Base-by-base conservation (phyloP, 257 asterid species). In the Solanum sejunctum region DNA sequence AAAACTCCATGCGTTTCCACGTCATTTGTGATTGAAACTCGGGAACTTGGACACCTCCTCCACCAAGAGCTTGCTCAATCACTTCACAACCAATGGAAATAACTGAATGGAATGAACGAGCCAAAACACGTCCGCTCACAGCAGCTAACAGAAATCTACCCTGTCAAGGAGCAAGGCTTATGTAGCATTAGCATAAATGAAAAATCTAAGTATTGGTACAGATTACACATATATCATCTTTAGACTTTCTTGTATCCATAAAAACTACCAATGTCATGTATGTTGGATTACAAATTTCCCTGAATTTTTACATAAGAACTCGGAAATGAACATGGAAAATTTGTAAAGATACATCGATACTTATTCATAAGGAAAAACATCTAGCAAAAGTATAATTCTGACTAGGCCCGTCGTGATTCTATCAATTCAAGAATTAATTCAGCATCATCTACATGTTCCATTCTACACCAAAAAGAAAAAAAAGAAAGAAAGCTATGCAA, bases 71-170 rank as follows among this genome's bases (percentile, higher is more conserved):
- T 88, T 95, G 87, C 86, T 94, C 98, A 91, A 95, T 94, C 87
- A 95, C 90, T 89, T 95, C 99, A 84, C 64, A 73, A 84, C 97
- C 99, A 92, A 97, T 93, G 57, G 92, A 97, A 89, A 97, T 92
- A 84, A 97, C 95, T 16, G 99, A 95, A 89, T 92, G 99, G 90
- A 94, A 95, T 57, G 99, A 97, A 83, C 98, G 99, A 88, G 99
- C 99, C 90, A 97, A 91, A 84, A 95, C 99, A 87, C 99, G 99
- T 28, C 99, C 99, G 88, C 99, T 95, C 90, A 92, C 95, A 91
- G 99, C 99, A 83, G 99, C 99, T 67, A 97, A 98, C 89, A 97
- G 91, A 91, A 97, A 97, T 84, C 99, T 90, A 91, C 99, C 99
- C 99, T 97, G 99, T 85, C 90, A 90, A 90, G 69, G 56, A 78